phyloP scores from a whole-genome alignment of 1,284 basidiomycete species.

The Vanrija humicola region DNA sequence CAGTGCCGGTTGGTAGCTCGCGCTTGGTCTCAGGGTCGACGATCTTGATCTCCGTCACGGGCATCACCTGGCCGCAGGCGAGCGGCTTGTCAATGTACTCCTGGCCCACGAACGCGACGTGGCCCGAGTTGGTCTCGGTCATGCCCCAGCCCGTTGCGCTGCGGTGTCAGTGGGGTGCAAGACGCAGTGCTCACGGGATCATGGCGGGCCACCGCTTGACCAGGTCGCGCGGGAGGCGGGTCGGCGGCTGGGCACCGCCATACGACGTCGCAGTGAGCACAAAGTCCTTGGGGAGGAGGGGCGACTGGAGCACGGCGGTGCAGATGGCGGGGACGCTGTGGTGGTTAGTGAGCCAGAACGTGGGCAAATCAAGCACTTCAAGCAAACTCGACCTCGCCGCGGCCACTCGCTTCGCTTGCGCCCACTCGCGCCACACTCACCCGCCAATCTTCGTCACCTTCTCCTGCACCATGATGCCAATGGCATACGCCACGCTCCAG shows the following conservation, averaged over 20 bases:
- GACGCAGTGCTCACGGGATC: too few relatives aligned
- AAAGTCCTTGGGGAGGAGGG: constrained; percentile 25
- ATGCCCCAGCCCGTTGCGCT: constrained; percentile 34
- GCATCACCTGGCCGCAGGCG: constrained; percentile 27
- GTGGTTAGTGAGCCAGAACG: background rate
- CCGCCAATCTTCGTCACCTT: constrained; percentile 39
- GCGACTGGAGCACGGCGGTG: constrained; percentile 30
- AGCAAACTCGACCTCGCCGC: background rate
- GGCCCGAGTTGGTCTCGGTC: constrained; percentile 42
- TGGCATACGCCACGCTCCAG: constrained; percentile 34
- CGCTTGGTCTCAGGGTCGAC: constrained; percentile 29
- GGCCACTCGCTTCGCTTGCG: too few relatives aligned
- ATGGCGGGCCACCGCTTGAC: constrained; percentile 26
- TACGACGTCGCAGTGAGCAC: constrained; percentile 36
- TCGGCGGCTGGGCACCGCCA: constrained; percentile 40
- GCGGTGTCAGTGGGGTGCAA: background rate
- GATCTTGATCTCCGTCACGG: constrained; percentile 32
- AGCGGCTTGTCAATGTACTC: constrained; percentile 31
- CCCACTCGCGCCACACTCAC: constrained; percentile 10
- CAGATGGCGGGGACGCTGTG: constrained; percentile 36
- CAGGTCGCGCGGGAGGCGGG: constrained; percentile 29
- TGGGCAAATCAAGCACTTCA: too few relatives aligned
- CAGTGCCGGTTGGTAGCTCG: constrained; percentile 19
- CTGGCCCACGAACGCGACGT: constrained; percentile 30
- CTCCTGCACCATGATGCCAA: constrained; percentile 30